phyloP scores from a whole-genome alignment of 129 eudicot genomes.

The Calendula officinalis region DNA sequence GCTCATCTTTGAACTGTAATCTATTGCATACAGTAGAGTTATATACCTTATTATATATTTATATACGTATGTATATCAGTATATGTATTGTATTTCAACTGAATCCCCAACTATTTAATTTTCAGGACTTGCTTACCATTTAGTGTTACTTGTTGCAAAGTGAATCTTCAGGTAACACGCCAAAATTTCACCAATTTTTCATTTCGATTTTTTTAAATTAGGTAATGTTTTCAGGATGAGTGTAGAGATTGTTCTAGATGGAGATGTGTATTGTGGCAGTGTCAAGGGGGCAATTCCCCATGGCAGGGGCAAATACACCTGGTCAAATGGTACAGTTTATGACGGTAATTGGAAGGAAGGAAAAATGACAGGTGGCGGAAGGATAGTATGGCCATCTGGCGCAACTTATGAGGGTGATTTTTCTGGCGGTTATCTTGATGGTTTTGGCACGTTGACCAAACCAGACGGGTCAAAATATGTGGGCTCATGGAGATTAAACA shows the following conservation, averaged over 20 bases:
- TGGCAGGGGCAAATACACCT: constrained; percentile 72
- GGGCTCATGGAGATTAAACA: constrained; percentile 75
- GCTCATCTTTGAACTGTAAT: too few relatives aligned
- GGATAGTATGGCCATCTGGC: constrained; percentile 58
- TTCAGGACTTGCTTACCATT: too few relatives aligned
- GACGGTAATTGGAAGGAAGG: constrained; percentile 88
- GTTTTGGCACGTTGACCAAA: constrained; percentile 52
- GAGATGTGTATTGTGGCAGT: constrained; percentile 62
- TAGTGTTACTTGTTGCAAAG: too few relatives aligned
- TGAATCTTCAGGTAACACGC: too few relatives aligned
- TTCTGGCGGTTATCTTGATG: constrained; percentile 71
- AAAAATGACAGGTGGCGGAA: constrained; percentile 75
- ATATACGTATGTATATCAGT: too few relatives aligned
- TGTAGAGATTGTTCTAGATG: constrained; percentile 48
- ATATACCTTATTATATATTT: too few relatives aligned
- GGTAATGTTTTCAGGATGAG: constrained; percentile 32
- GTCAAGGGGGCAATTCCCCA: constrained; percentile 54
- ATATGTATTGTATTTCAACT: too few relatives aligned
- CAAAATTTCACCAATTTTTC: not conserved
- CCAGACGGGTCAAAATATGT: constrained; percentile 55
- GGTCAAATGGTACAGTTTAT: constrained; percentile 71
- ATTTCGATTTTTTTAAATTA: not conserved
- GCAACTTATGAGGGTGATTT: constrained; percentile 71
- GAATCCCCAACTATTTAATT: too few relatives aligned
- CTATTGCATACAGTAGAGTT: constrained; percentile 5